phyloP scores from a whole-genome alignment of 2,329 filamentous ascomycete genomes.

The Fusarium vanettenii region DNA sequence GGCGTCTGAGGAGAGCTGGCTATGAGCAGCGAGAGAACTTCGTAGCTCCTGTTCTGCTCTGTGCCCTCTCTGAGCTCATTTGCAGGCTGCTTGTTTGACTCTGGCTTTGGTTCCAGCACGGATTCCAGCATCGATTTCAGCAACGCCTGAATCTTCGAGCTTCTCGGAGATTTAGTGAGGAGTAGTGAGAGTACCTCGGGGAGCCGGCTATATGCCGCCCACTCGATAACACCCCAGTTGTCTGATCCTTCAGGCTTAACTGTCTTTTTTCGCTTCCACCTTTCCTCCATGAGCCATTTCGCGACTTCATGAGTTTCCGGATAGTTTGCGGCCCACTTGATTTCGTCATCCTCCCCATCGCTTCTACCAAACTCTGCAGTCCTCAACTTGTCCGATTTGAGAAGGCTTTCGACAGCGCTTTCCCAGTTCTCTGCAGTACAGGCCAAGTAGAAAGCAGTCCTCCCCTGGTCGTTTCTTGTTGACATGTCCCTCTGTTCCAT shows the following conservation, averaged over 20 bases:
- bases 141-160: too few relatives aligned
- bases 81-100: not conserved
- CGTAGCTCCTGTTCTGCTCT: not conserved
- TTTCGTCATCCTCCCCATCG: not conserved
- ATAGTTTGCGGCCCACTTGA: not conserved
- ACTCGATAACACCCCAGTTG: not conserved
- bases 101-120: too few relatives aligned
- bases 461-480: not conserved
- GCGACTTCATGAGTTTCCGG: not conserved
- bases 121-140: not conserved
- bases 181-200: not conserved
- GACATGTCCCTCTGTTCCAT: not conserved
- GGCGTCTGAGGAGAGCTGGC: not conserved
- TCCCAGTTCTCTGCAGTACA: not conserved
- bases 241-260: not conserved
- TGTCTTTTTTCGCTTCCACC: not conserved
- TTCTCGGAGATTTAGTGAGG: not conserved
- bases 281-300: not conserved
- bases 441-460: not conserved
- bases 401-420: not conserved
- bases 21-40: not conserved
- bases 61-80: not conserved
- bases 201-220: not conserved
- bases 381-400: not conserved
- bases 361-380: not conserved